Evolutionary conservation across 495 filamentous ascomycete species (phyloP), one percentile per base, ranked within the genome.

Genomic region (Lasiosphaeria miniovina): DNA sequence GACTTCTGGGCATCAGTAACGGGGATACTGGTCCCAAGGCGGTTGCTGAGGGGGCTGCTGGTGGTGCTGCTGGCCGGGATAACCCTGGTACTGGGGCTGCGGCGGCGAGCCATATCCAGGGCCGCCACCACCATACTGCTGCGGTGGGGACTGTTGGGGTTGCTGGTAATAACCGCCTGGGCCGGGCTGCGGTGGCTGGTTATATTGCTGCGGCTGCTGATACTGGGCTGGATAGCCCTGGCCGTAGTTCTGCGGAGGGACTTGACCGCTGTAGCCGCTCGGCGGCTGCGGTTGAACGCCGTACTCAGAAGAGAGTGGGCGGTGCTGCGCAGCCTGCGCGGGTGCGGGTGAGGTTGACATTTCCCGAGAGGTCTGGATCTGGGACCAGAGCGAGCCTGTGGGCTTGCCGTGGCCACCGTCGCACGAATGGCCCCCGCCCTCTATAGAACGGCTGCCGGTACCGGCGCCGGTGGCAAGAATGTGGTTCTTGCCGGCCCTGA

Each of bases 401-500:
- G 78, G 77, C 52, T 74, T 78, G 4, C 80, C 80, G 63, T 84
- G 80, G 4, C 82, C 76, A n/a, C 74, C 71, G 55, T 77, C 71
- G 36, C 73, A 56, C 11, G 33, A 36, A 32, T 67, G 71, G 9
- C 66, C 66, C n/a, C 71, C 71, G n/a, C 76, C 75, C 45, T 75
- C 75, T 15, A 52, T 55, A 40, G 57, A 50, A 32, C 67, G 57
- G 41, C 65, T 71, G 51, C 65, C 57, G 11, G 58, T 52, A 10
- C 61, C 46, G 24, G 34, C 12, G 15, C 6, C 35, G 31, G 43
- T 33, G 48, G 55, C 40, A 48, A 74, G 68, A 12, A 78, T 67
- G 57, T 95, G 91, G 64, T 98, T 98, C 66, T 83, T 84, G 49
- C 91, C 90, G 3, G 79, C 75, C 54, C 82, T 83, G 49, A 98